Conservation (phyloP, 2,329 filamentous ascomycete genomes). For the Penicillium sp. region DNA sequence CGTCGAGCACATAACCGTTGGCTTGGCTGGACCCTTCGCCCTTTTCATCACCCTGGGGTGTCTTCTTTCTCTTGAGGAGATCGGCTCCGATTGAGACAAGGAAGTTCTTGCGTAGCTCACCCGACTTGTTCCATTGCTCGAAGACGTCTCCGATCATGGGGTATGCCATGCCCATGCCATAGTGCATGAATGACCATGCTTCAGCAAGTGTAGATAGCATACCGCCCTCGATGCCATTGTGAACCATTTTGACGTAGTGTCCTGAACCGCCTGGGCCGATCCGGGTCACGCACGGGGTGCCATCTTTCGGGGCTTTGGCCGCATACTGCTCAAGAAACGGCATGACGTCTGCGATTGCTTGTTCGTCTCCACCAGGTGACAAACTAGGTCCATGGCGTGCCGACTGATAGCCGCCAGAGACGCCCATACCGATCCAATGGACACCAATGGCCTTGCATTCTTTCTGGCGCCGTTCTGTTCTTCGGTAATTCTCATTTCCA, state of each 20-base stretch:
- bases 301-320: slow-evolving; percentile 56
- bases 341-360: slow-evolving; percentile 55
- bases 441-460: slow-evolving; percentile 55
- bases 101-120: slow-evolving; percentile 58
- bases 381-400: slow-evolving; percentile 63
- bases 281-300: slow-evolving; percentile 56
- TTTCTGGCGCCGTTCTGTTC: slow-evolving; percentile 59
- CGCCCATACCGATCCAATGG: slow-evolving; percentile 63
- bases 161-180: slow-evolving; percentile 54
- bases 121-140: slow-evolving; percentile 55
- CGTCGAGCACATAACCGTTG: slow-evolving; percentile 53
- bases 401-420: slow-evolving; percentile 65
- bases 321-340: slow-evolving; percentile 59
- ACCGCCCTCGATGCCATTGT: slow-evolving; percentile 69
- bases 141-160: slow-evolving; percentile 60
- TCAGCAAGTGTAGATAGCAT: slow-evolving; percentile 64
- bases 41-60: slow-evolving; percentile 31
- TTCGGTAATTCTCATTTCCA: slow-evolving; percentile 63
- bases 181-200: slow-evolving; percentile 60
- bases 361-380: slow-evolving; percentile 59
- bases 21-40: slow-evolving; percentile 33
- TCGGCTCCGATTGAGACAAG: slow-evolving; percentile 60
- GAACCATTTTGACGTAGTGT: slow-evolving; percentile 72
- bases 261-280: slow-evolving; percentile 61
- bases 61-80: slow-evolving; percentile 53